phyloP scores from a whole-genome alignment of 805 yeast species.

The Kuraishia capsulata region DNA sequence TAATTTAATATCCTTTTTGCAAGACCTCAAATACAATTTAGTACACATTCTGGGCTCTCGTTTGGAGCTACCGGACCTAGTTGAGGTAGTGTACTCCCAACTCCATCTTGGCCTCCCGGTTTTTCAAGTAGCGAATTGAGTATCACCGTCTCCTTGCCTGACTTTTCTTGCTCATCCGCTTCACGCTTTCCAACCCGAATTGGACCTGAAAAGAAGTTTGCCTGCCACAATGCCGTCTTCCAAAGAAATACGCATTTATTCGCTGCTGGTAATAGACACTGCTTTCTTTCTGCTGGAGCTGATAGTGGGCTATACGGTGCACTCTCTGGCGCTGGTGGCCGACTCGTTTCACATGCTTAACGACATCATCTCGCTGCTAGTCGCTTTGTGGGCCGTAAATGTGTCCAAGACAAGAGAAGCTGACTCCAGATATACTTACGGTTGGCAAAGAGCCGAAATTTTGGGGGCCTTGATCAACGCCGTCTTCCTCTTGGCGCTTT shows the following conservation, averaged over 20 bases:
- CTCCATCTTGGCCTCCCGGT: no score
- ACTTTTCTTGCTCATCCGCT: no score
- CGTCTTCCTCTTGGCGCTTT: constrained; percentile 83
- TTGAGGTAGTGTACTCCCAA: no score
- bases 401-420: constrained; percentile 78
- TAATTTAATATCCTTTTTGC: no score
- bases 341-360: constrained; percentile 97
- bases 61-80: no score
- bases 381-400: constrained; percentile 94
- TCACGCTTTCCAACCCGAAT: no score
- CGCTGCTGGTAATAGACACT: constrained; percentile 70
- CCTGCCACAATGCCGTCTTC: no score
- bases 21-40: no score
- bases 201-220: no score
- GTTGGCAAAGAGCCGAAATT: constrained; percentile 97
- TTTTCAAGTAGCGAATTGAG: no score
- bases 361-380: constrained; percentile 80
- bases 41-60: no score
- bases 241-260: constrained; percentile 64
- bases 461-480: constrained; percentile 93
- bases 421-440: constrained; percentile 86
- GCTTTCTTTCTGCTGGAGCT: constrained; percentile 80
- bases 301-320: constrained; percentile 80
- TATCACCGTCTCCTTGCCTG: no score
- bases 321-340: constrained; percentile 89